These are phyloP conservation scores for Xylaria sp. DNA, from an alignment of 2,329 filamentous ascomycete genomes.

Conservation along the genomic window DNA sequence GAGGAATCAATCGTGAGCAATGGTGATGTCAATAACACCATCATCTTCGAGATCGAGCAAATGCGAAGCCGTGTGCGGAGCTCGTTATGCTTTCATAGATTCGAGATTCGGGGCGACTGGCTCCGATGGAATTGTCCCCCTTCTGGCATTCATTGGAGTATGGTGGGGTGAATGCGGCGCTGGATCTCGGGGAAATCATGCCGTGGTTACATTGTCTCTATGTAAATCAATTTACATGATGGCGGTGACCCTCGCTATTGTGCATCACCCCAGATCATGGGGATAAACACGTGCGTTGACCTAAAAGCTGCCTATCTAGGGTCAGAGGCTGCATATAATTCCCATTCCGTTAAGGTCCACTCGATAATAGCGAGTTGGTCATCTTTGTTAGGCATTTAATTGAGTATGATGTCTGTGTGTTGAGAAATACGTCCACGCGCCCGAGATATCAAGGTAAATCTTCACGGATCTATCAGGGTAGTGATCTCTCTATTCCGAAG, in stretches of 20 bases:
- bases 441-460: too few species aligned
- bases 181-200: slow-evolving; percentile 7
- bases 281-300: not conserved
- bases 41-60: not conserved
- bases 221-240: slow-evolving; percentile 20
- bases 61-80: not conserved
- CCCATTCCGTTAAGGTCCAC: too few species aligned
- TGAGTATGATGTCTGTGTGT: too few species aligned
- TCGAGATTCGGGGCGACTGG: slow-evolving; percentile 19
- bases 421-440: too few species aligned
- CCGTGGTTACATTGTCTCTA: slow-evolving; percentile 6
- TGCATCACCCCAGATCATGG: not conserved
- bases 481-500: too few species aligned
- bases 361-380: too few species aligned
- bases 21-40: not conserved
- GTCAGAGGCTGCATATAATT: too few species aligned
- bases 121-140: slow-evolving; percentile 13
- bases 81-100: slow-evolving; percentile 8
- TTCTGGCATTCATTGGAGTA: slow-evolving; percentile 1
- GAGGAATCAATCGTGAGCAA: not conserved
- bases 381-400: too few species aligned
- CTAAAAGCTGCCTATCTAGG: too few species aligned
- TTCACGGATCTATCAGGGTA: too few species aligned
- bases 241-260: not conserved
- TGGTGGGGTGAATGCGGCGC: slow-evolving; percentile 3